A percentile compares a stretch with the other conserved stretches of the same genome.
These are phyloP conservation scores for Penicillium sp. DNA, from an alignment of 2,329 filamentous ascomycete species.

Conservation along the genomic window DNA sequence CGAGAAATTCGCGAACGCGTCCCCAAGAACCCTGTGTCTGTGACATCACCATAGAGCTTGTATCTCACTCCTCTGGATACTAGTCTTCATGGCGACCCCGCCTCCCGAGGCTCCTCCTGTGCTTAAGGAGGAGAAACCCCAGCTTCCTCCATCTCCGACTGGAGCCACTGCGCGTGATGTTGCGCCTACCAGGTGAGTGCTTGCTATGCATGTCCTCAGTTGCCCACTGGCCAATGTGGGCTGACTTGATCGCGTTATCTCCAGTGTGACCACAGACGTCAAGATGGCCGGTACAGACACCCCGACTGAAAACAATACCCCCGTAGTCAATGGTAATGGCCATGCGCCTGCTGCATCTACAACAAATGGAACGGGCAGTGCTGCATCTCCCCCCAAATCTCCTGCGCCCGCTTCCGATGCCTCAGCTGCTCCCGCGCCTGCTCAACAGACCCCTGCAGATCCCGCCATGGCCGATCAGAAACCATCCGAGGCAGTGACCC, in stretches of 20 bases:
- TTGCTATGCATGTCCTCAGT: background rate
- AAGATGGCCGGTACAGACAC: constrained; percentile 23
- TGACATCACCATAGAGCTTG: constrained; percentile 14
- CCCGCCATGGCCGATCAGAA: background rate
- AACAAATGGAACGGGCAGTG: constrained; percentile 30
- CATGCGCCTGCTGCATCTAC: constrained; percentile 22
- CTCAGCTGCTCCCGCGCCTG: constrained; percentile 2
- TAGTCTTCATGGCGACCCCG: constrained; percentile 43
- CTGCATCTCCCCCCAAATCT: constrained; percentile 33
- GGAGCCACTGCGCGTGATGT: constrained; percentile 31
- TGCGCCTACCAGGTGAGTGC: constrained; percentile 32
- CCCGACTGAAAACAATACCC: constrained; percentile 13
- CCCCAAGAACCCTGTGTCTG: constrained; percentile 23
- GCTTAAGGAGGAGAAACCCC: constrained; percentile 43
- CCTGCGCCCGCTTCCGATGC: constrained; percentile 16
- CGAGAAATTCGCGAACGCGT: constrained; percentile 24
- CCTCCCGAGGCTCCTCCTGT: constrained; percentile 41
- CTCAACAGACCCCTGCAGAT: constrained; percentile 4
- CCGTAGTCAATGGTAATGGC: constrained; percentile 30
- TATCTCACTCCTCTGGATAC: constrained; percentile 12
- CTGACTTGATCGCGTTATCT: constrained; percentile 20
- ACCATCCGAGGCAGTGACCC: background rate
- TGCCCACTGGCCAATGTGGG: background rate
- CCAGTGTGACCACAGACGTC: constrained; percentile 24
- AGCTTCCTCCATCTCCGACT: constrained; percentile 38